phyloP scores from a whole-genome alignment of 805 yeast species.

The Spathaspora arborariae region DNA sequence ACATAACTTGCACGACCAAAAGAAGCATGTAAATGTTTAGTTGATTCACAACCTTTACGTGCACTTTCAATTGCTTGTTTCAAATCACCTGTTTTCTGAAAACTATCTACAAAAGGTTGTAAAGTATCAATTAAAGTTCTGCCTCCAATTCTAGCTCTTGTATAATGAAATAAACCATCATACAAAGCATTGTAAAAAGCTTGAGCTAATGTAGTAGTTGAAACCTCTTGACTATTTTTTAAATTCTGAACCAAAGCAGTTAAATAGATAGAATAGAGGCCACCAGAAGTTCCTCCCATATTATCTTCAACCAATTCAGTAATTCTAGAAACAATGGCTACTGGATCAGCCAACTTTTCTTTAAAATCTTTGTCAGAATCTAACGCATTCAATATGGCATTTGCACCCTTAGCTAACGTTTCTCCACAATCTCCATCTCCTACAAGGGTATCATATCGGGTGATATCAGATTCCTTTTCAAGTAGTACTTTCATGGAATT shows the following conservation, averaged over 20 bases:
- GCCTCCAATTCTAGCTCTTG: constrained; percentile 86
- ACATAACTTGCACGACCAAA: constrained; percentile 96
- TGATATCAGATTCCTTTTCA: constrained; percentile 68
- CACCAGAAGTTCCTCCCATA: constrained; percentile 99
- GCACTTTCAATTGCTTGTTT: constrained; percentile 66
- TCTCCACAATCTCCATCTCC: constrained; percentile 99
- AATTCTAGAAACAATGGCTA: constrained; percentile 59
- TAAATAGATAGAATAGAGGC: constrained; percentile 79
- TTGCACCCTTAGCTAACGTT: constrained; percentile 79
- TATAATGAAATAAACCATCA: constrained; percentile 74
- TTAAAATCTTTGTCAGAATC: constrained; percentile 28
- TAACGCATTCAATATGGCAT: constrained; percentile 59
- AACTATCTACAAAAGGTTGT: constrained; percentile 76
- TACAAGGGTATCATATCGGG: constrained; percentile 80
- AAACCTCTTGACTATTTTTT: constrained; percentile 34
- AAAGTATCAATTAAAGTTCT: constrained; percentile 86
- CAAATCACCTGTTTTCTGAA: constrained; percentile 49
- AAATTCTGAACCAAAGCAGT: constrained; percentile 64
- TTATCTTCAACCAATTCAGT: constrained; percentile 81
- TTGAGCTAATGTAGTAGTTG: constrained; percentile 35
- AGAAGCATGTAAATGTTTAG: constrained; percentile 72
- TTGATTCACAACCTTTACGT: constrained; percentile 67
- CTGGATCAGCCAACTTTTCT: constrained; percentile 40
- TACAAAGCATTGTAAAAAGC: constrained; percentile 56
- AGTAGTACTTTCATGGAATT: constrained; percentile 34